These are phyloP conservation scores for Penicillium griseofulvum DNA, from an alignment of 2,329 filamentous ascomycete species.

Conservation along the genomic window DNA sequence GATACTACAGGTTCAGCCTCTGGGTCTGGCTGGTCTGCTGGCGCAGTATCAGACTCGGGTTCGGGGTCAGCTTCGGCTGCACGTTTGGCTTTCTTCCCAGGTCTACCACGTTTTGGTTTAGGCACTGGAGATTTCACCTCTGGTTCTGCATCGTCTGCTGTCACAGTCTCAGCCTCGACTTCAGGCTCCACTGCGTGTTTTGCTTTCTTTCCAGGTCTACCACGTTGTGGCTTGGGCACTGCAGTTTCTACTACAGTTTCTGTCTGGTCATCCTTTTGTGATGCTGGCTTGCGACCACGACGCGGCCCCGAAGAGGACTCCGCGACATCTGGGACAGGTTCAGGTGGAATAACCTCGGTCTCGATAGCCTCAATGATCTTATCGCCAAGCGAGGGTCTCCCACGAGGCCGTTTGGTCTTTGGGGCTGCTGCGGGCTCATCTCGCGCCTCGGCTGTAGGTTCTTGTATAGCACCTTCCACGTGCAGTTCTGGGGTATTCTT, in stretches of 20 bases:
- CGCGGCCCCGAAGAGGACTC: not conserved
- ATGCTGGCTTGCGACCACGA: constrained; percentile 6
- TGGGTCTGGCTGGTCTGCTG: not conserved
- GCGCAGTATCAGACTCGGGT: not conserved
- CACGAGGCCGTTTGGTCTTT: constrained; percentile 8
- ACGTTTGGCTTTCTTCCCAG: constrained; percentile 10
- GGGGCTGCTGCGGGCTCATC: not conserved
- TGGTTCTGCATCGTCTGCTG: not conserved
- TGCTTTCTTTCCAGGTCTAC: constrained; percentile 5
- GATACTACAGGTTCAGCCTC: constrained; percentile 2
- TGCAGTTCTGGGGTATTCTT: not conserved
- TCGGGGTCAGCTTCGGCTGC: not conserved
- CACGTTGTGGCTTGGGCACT: constrained; percentile 7
- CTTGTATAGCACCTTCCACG: not conserved
- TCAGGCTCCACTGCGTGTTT: constrained; percentile 4
- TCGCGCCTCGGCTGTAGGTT: not conserved
- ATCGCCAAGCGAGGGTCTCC: constrained; percentile 1
- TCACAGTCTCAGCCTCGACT: constrained; percentile 2
- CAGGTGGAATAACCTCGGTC: not conserved
- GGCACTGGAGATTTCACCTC: constrained; percentile 2
- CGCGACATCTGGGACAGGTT: not conserved
- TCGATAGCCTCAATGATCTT: not conserved
- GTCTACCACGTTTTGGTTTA: constrained; percentile 1
- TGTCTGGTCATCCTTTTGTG: constrained; percentile 8
- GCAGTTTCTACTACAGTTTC: constrained; percentile 7